phyloP scores from a whole-genome alignment of 2,329 filamentous ascomycete species.

The Scolecobasidium constrictum region DNA sequence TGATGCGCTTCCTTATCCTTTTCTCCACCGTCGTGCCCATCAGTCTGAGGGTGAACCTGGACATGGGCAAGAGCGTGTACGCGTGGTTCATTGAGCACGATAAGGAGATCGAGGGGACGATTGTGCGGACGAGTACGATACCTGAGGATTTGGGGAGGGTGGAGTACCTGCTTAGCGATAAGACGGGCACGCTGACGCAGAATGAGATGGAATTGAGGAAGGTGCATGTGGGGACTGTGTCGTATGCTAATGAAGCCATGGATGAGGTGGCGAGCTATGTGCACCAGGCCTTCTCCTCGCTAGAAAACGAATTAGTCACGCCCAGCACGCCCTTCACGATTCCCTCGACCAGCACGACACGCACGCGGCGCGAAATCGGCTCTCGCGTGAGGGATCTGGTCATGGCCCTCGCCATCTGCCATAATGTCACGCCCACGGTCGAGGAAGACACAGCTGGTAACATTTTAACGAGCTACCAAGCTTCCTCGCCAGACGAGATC shows the following conservation, averaged over 20 bases:
- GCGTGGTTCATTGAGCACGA: constrained; percentile 92
- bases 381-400: constrained; percentile 88
- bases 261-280: constrained; percentile 87
- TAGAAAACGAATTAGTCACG: constrained; percentile 48
- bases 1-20: constrained; percentile 93
- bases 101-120: constrained; percentile 76
- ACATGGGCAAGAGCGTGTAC: constrained; percentile 94
- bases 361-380: constrained; percentile 86
- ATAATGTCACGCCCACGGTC: constrained; percentile 88
- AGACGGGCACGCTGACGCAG: constrained; percentile 94
- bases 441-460: constrained; percentile 64
- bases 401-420: constrained; percentile 81
- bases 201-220: constrained; percentile 99
- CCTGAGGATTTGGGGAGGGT: constrained; percentile 92
- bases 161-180: constrained; percentile 92
- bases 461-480: constrained; percentile 77
- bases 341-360: constrained; percentile 55
- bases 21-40: constrained; percentile 99
- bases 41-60: constrained; percentile 88
- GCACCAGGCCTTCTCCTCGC: constrained; percentile 61
- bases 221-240: constrained; percentile 95
- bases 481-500: constrained; percentile 94
- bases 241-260: constrained; percentile 97
- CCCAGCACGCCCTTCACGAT: constrained; percentile 61
- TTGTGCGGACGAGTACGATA: constrained; percentile 94